Conservation (phyloP, 129 eudicot genomes). For the Helichrysum umbraculigerum region DNA sequence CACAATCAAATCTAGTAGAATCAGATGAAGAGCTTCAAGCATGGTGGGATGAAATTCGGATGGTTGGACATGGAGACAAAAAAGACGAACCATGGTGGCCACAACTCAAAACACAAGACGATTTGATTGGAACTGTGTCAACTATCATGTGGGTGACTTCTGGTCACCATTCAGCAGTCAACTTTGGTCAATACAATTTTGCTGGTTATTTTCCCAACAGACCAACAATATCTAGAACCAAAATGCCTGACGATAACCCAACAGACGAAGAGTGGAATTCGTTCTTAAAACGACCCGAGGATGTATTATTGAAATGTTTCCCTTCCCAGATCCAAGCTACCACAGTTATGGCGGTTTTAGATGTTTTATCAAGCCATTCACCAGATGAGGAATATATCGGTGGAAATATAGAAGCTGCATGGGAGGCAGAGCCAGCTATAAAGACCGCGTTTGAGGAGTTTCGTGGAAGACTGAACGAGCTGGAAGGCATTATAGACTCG, state of each 20-base stretch:
- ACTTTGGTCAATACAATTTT: constrained; percentile 50
- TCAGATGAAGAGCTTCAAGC: constrained; percentile 38
- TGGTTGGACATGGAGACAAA: constrained; percentile 51
- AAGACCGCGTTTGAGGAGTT: constrained; percentile 34
- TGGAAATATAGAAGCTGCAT: constrained; percentile 25
- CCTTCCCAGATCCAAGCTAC: constrained; percentile 44
- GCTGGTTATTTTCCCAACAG: constrained; percentile 50
- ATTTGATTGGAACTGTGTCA: constrained; percentile 31
- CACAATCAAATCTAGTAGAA: constrained; percentile 24
- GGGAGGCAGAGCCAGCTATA: constrained; percentile 37
- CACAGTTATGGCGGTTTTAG: constrained; percentile 35
- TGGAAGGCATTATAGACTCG: constrained; percentile 33
- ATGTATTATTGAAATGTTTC: constrained; percentile 28
- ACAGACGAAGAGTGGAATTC: constrained; percentile 33
- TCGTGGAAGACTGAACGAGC: constrained; percentile 12
- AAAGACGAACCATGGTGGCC: constrained; percentile 67
- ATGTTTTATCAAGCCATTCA: constrained; percentile 42
- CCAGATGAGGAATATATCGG: constrained; percentile 44
- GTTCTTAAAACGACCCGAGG: constrained; percentile 40
- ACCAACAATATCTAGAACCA: constrained; percentile 34
- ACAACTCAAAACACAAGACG: constrained; percentile 33
- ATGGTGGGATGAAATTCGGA: constrained; percentile 59
- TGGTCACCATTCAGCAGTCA: constrained; percentile 53
- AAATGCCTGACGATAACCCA: constrained; percentile 44
- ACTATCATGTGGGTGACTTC: constrained; percentile 45